phyloP scores from a whole-genome alignment of 176 grass and related monocot genomes.

The Urochloa ruziziensis region DNA sequence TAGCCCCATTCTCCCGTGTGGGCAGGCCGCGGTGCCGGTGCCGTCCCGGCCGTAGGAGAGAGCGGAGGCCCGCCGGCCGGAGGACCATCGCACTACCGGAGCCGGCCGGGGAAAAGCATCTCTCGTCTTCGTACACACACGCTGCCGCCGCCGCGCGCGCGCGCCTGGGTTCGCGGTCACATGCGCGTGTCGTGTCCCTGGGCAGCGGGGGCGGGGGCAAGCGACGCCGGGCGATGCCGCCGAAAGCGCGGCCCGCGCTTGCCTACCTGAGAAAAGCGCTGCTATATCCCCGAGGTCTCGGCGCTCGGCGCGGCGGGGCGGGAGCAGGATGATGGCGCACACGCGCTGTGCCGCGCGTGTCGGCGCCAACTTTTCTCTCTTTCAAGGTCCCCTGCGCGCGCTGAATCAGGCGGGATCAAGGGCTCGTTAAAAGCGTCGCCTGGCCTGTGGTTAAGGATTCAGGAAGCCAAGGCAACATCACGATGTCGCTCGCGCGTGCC shows the following conservation, averaged over 20 bases:
- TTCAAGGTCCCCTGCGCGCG: no score
- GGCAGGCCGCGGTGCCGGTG: background rate
- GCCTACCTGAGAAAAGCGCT: background rate
- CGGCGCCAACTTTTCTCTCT: background rate
- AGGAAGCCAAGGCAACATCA: background rate
- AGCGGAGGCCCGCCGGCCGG: no score
- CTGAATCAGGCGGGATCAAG: background rate
- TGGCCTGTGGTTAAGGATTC: background rate
- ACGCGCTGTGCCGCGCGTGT: background rate
- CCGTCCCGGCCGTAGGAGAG: no score
- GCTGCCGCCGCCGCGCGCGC: no score
- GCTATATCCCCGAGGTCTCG: background rate
- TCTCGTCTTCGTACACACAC: no score
- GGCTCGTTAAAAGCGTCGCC: background rate
- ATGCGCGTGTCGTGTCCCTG: background rate
- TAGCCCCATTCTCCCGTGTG: background rate
- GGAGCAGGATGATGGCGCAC: background rate
- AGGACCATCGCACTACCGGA: no score
- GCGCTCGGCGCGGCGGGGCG: background rate
- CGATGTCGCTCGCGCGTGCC: background rate
- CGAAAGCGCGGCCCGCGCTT: background rate
- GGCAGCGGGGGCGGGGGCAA: background rate
- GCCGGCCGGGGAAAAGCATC: no score
- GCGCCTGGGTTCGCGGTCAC: background rate
- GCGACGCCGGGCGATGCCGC: constrained; percentile 3